A percentile compares a stretch with the other conserved stretches of the same genome.
phyloP scores from a whole-genome alignment of 495 filamentous ascomycete species.

The Sphaerosporella brunnea region DNA sequence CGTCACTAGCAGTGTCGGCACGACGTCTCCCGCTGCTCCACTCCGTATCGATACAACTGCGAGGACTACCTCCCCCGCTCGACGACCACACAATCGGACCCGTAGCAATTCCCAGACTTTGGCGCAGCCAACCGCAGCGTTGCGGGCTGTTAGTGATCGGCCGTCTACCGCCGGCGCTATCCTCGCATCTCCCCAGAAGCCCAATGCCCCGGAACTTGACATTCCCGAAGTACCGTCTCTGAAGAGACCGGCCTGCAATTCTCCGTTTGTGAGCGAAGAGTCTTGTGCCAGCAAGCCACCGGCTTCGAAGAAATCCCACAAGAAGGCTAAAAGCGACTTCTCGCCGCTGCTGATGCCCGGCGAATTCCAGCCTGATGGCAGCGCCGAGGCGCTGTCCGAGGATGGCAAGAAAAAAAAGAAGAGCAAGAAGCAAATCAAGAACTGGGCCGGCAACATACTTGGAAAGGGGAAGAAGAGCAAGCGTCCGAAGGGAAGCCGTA shows the following conservation, averaged over 20 bases:
- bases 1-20: constrained; percentile 12
- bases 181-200: constrained; percentile 11
- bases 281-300: constrained; percentile 10
- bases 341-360: constrained; percentile 16
- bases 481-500: constrained; percentile 16
- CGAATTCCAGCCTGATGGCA: not conserved
- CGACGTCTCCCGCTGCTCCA: constrained; percentile 7
- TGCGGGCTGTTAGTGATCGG: constrained; percentile 21
- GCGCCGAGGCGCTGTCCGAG: not conserved
- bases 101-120: constrained; percentile 26
- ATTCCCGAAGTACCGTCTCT: constrained; percentile 9
- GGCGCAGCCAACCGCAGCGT: constrained; percentile 17
- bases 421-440: constrained; percentile 26
- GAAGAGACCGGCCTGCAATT: constrained; percentile 12
- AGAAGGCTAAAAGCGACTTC: constrained; percentile 24
- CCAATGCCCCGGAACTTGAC: constrained; percentile 1
- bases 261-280: constrained; percentile 8
- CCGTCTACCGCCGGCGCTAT: constrained; percentile 25
- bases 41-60: constrained; percentile 1
- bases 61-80: constrained; percentile 11
- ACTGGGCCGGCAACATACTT: constrained; percentile 24
- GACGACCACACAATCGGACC: constrained; percentile 20
- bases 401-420: constrained; percentile 23
- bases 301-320: constrained; percentile 22
- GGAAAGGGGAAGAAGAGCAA: constrained; percentile 22